Evolutionary conservation across 768 basidiomycete genomes (phyloP).

Genomic region (Tricholoma sp.): DNA sequence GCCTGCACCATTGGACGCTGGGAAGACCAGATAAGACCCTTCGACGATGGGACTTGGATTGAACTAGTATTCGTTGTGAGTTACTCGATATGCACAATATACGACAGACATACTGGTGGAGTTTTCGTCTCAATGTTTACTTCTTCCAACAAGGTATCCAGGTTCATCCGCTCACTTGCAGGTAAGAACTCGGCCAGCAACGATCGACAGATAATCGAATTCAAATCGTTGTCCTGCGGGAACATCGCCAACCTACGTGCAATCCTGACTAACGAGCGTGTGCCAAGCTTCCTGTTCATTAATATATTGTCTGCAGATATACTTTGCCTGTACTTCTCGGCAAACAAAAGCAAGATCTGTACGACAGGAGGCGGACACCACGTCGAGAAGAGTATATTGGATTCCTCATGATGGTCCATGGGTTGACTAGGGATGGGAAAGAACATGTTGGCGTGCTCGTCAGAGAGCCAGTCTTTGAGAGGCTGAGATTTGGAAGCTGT

Average conservation of each 20-base stretch:
- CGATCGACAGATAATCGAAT: constrained; percentile 41
- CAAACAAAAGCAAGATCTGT: constrained; percentile 43
- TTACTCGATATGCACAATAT: neutral
- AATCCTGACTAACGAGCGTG: constrained; percentile 52
- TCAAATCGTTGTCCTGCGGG: constrained; percentile 40
- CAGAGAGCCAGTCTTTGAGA: constrained; percentile 64
- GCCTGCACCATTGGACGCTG: constrained; percentile 32
- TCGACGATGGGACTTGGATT: constrained; percentile 41
- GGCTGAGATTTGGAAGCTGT: constrained; percentile 60
- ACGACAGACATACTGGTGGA: constrained; percentile 31
- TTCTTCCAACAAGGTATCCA: constrained; percentile 48
- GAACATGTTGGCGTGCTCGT: constrained; percentile 70
- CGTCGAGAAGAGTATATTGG: constrained; percentile 40
- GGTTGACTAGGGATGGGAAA: constrained; percentile 56
- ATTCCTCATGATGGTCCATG: constrained; percentile 52
- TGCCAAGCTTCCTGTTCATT: constrained; percentile 61
- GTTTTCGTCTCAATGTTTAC: constrained; percentile 38
- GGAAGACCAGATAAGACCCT: constrained; percentile 40
- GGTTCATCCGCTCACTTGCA: constrained; percentile 48
- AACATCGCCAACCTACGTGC: constrained; percentile 43
- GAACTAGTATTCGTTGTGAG: constrained; percentile 32
- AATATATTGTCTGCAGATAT: constrained; percentile 52
- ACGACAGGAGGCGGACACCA: constrained; percentile 38
- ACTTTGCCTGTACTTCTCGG: constrained; percentile 51
- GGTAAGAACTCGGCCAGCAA: constrained; percentile 60